Percentiles rank a stretch among this genome's conserved stretches.
Conservation (phyloP, 2,329 filamentous ascomycete species). For the Fusarium sp. region DNA sequence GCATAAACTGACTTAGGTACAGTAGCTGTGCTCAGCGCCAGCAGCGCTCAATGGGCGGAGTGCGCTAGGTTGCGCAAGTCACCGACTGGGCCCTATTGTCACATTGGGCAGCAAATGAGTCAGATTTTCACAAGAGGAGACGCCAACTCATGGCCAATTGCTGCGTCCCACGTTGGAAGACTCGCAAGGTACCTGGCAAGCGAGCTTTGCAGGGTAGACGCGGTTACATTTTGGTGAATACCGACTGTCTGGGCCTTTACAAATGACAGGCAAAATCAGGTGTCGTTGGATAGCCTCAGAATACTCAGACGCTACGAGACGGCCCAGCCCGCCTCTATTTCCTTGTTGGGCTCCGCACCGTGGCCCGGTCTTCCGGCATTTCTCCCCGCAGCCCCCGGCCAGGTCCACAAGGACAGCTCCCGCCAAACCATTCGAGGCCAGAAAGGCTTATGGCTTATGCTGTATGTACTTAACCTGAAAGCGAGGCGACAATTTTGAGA, state of each 20-base stretch:
- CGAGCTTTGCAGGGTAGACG: neutral
- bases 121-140: conserved; percentile 11
- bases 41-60: conserved; percentile 16
- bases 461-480: conserved; percentile 24
- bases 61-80: conserved; percentile 1
- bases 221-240: conserved; percentile 5
- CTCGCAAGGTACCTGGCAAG: conserved; percentile 4
- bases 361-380: conserved; percentile 15
- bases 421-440: conserved; percentile 17
- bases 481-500: conserved; percentile 14
- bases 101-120: conserved; percentile 43
- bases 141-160: conserved; percentile 37
- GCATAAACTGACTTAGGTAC: conserved; percentile 24
- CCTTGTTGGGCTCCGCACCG: conserved; percentile 20
- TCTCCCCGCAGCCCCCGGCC: conserved; percentile 16
- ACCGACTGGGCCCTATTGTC: conserved; percentile 13
- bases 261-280: neutral
- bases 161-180: conserved; percentile 35
- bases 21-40: conserved; percentile 14
- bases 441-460: conserved; percentile 12
- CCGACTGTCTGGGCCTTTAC: conserved; percentile 19
- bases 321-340: conserved; percentile 26
- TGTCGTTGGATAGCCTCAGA: conserved; percentile 22
- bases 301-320: conserved; percentile 21
- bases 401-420: conserved; percentile 26